Evolutionary conservation across 2,329 filamentous ascomycete species (phyloP), one percentile per base, ranked within the genome.

Genomic region (Colletotrichum filicis): DNA sequence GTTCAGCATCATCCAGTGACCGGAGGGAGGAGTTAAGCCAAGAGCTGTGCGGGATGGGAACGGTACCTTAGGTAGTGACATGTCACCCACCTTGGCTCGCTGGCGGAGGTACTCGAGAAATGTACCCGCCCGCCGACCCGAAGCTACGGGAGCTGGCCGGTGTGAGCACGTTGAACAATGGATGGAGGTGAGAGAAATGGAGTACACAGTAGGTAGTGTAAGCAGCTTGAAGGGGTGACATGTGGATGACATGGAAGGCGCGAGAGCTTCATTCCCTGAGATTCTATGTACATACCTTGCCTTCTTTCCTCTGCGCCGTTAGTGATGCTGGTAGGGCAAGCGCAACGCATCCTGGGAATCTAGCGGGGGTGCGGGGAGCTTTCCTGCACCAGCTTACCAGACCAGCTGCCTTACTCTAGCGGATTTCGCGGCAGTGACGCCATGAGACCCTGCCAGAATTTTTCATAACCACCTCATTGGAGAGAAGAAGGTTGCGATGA

Each of bases 231-330:
- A 42, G 16, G 30, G 19, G 62, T 53, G 52, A 56, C 52, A 22
- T 16, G 22, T 35, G 28, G 55, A 19, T 16, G 28, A 14, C 32
- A 14, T 42, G 22, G 35, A 60, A 42, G 37, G 19, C 14, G 37
- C 57, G 57, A 60, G 57, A 60, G 57, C 57, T 60, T 60, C 57
- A 49, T 62, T 62, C 37, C 26, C 28, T 26, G 5, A 24, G 42
- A 52, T 52, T 52, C 60, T 19, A 22, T 22, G 24, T 26, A 26
- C 8, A 3, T 26, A 32, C 22, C 19, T 11, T 46, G 4, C 22
- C 53, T 49, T 16, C 8, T 26, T 9, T 42, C 52, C n/a, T 14
- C 32, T 4, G 11, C 14, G 14, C 42, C 42, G 42, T 49, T 49
- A 49, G 16, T 49, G 42, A 49, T 49, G 42, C 4, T 9, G 42